A percentile compares a stretch with the other conserved stretches of the same genome.
These are phyloP conservation scores for Exserohilum rostratum DNA, from an alignment of 2,329 filamentous ascomycete species.

Conservation along the genomic window DNA sequence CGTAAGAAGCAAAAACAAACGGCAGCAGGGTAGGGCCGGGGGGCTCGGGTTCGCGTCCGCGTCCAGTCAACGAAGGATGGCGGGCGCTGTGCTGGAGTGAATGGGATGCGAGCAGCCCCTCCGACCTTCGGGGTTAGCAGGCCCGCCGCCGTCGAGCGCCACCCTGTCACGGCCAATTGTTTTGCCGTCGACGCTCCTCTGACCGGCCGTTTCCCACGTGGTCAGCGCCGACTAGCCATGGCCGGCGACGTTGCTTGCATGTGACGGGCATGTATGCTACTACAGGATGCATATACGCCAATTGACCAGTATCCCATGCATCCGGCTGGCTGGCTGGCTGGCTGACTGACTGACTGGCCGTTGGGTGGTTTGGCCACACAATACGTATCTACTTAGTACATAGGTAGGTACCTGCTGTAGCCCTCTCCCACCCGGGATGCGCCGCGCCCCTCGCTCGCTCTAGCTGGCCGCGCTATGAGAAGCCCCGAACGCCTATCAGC, in stretches of 20 bases:
- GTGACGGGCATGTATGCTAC: not conserved
- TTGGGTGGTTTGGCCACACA: too few relatives aligned
- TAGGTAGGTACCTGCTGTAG: too few relatives aligned
- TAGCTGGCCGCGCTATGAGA: constrained; percentile 17
- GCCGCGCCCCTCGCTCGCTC: not conserved
- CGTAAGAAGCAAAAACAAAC: constrained; percentile 3
- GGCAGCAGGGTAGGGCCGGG: not conserved
- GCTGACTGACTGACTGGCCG: too few relatives aligned
- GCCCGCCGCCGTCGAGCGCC: constrained; percentile 9
- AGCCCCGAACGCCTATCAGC: constrained; percentile 16
- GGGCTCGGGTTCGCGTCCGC: not conserved
- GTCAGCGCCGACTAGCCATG: not conserved
- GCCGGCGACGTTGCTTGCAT: too few relatives aligned
- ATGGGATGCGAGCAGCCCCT: constrained; percentile 21
- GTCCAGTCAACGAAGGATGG: not conserved
- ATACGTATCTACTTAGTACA: too few relatives aligned
- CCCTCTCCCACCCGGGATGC: not conserved
- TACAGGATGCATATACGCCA: too few relatives aligned
- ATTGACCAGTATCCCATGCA: too few relatives aligned
- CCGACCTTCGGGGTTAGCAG: constrained; percentile 21
- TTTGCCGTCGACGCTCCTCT: constrained; percentile 7
- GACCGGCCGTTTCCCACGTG: not conserved
- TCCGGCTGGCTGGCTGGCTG: too few relatives aligned
- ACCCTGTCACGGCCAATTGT: constrained; percentile 10
- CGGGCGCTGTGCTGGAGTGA: constrained; percentile 1